Percentiles rank a stretch among this genome's conserved stretches.
These are phyloP conservation scores for Sisymbrium altissimum DNA, from an alignment of 345 rosid genomes.

Conservation along the genomic window DNA sequence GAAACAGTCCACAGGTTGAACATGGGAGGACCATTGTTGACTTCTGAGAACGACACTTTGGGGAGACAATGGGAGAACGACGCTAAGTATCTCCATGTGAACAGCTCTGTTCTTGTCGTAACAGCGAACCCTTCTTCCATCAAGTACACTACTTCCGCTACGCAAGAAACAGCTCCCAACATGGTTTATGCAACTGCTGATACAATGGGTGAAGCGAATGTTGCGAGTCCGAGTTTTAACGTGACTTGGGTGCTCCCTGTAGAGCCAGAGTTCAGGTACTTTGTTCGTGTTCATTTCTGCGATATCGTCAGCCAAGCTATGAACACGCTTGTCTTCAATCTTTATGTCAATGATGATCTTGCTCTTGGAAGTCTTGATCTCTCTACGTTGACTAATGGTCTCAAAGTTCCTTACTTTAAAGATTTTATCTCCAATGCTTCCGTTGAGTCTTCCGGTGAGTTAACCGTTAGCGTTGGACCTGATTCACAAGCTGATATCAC, in stretches of 20 bases:
- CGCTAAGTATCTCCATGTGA: constrained; percentile 66
- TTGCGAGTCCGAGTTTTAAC: constrained; percentile 65
- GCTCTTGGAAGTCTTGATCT: constrained; percentile 75
- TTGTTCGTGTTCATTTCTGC: constrained; percentile 88
- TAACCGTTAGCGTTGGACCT: constrained; percentile 92
- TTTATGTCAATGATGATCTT: constrained; percentile 71
- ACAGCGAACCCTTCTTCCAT: constrained; percentile 65
- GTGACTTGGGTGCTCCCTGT: constrained; percentile 84
- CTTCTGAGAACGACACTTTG: constrained; percentile 82
- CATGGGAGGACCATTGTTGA: constrained; percentile 90
- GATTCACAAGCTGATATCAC: constrained; percentile 52
- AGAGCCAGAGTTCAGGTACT: constrained; percentile 65
- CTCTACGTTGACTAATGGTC: constrained; percentile 47
- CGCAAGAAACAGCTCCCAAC: constrained; percentile 80
- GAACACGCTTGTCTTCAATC: constrained; percentile 72
- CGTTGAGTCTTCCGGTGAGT: constrained; percentile 37
- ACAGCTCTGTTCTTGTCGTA: constrained; percentile 73
- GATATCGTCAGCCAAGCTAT: constrained; percentile 71
- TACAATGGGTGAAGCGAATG: constrained; percentile 81
- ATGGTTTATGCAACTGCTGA: constrained; percentile 90
- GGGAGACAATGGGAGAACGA: constrained; percentile 95
- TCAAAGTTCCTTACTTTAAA: constrained; percentile 63
- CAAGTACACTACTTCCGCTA: constrained; percentile 44
- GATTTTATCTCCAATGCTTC: constrained; percentile 79
- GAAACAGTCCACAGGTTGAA: constrained; percentile 90